These are phyloP conservation scores for Nakaseomyces delphensis DNA, from an alignment of 1,139 yeast species.

Conservation along the genomic window DNA sequence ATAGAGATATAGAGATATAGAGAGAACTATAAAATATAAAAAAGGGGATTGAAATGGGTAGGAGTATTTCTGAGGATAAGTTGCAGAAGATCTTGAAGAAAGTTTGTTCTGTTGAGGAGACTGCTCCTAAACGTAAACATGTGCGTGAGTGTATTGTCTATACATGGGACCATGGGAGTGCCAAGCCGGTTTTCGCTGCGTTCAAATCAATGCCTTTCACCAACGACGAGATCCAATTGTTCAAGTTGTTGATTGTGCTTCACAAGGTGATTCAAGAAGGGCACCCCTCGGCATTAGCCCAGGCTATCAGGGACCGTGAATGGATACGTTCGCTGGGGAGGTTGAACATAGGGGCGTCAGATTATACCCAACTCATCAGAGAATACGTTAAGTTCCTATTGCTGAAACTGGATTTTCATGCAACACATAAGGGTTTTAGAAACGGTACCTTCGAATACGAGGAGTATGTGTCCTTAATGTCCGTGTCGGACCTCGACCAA, in stretches of 20 bases:
- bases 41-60: conserved; percentile 20
- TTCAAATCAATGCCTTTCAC: conserved; percentile 74
- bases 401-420: conserved; percentile 73
- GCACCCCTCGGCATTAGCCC: conserved; percentile 74
- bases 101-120: conserved; percentile 79
- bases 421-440: conserved; percentile 68
- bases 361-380: conserved; percentile 66
- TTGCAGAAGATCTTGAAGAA: conserved; percentile 65
- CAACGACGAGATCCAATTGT: conserved; percentile 71
- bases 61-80: conserved; percentile 36
- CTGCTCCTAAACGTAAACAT: conserved; percentile 93
- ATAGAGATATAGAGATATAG: neutral
- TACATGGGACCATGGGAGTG: conserved; percentile 91
- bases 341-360: conserved; percentile 34
- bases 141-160: conserved; percentile 89
- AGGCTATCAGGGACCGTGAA: conserved; percentile 64
- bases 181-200: conserved; percentile 67
- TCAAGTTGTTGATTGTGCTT: conserved; percentile 78
- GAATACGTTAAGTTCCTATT: conserved; percentile 68
- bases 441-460: conserved; percentile 95
- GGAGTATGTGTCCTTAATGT: conserved; percentile 80
- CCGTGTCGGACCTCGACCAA: conserved; percentile 90
- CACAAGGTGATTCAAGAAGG: conserved; percentile 97
- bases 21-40: neutral
- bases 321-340: conserved; percentile 52